Evolutionary conservation across 495 filamentous ascomycete genomes (phyloP).

Genomic region (Penicillium malachiteum): DNA sequence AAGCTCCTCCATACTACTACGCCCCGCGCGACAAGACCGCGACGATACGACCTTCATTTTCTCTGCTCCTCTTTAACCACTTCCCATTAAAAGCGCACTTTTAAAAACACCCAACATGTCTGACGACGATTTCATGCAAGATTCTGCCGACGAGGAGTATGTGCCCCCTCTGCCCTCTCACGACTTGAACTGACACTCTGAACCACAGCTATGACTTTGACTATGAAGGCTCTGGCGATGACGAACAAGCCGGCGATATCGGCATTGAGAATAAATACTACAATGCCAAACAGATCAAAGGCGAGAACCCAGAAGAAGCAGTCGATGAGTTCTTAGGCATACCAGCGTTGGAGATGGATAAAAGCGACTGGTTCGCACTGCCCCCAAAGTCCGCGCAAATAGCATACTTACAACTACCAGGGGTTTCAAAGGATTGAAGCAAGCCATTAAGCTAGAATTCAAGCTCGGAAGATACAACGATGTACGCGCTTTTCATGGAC

Average conservation of each 20-base stretch:
- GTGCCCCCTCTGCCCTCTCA: conserved; percentile 9
- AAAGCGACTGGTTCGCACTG: conserved; percentile 79
- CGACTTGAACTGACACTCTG: conserved; percentile 14
- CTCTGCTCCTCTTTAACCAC: background rate
- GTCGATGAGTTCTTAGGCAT: conserved; percentile 89
- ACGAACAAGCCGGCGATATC: conserved; percentile 82
- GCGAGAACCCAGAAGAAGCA: conserved; percentile 79
- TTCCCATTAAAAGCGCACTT: background rate
- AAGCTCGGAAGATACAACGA: conserved; percentile 79
- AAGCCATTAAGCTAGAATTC: conserved; percentile 96
- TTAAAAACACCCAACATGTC: conserved; percentile 61
- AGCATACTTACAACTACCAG: conserved; percentile 29
- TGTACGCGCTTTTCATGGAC: conserved; percentile 49
- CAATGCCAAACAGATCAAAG: conserved; percentile 97
- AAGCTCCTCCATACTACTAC: conserved; percentile 19
- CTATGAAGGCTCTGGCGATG: conserved; percentile 89
- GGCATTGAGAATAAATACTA: conserved; percentile 99
- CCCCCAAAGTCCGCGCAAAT: conserved; percentile 15
- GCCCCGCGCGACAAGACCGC: background rate
- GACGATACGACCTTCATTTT: conserved; percentile 8
- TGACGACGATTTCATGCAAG: conserved; percentile 98
- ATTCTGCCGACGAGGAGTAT: conserved; percentile 85
- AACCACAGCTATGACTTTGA: conserved; percentile 87
- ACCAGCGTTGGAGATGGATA: conserved; percentile 79
- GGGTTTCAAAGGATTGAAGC: conserved; percentile 97